A percentile compares a stretch with the other conserved stretches of the same genome.
Conservation (phyloP, 2,329 filamentous ascomycete genomes). For the Beauveria sp. region DNA sequence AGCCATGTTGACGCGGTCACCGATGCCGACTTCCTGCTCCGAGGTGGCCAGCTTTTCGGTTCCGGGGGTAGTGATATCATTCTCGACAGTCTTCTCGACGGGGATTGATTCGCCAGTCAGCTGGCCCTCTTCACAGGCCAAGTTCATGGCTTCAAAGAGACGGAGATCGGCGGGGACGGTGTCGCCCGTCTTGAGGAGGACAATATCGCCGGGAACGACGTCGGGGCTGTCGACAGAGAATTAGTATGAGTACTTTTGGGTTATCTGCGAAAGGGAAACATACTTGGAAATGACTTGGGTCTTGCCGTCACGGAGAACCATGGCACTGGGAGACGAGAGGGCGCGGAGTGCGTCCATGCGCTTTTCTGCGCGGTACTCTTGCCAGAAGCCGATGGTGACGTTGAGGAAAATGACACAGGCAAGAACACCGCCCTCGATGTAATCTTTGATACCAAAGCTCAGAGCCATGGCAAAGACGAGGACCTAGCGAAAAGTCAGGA, state of each 20-base stretch:
- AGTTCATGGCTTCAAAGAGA: slow-evolving; percentile 66
- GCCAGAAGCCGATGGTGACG: slow-evolving; percentile 59
- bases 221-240: slow-evolving; percentile 36
- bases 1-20: slow-evolving; percentile 66
- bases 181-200: slow-evolving; percentile 62
- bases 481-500: slow-evolving; percentile 40
- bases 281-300: slow-evolving; percentile 51
- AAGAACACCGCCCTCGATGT: slow-evolving; percentile 60
- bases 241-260: slow-evolving; percentile 13
- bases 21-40: slow-evolving; percentile 53
- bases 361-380: slow-evolving; percentile 58
- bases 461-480: slow-evolving; percentile 70
- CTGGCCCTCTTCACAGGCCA: slow-evolving; percentile 70
- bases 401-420: slow-evolving; percentile 62
- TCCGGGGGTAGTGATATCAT: slow-evolving; percentile 35
- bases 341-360: slow-evolving; percentile 57
- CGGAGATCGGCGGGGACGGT: slow-evolving; percentile 68
- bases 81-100: slow-evolving; percentile 56
- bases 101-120: slow-evolving; percentile 71
- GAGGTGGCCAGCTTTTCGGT: slow-evolving; percentile 37
- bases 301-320: slow-evolving; percentile 52
- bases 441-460: slow-evolving; percentile 59
- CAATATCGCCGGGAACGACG: slow-evolving; percentile 65
- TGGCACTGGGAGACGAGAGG: slow-evolving; percentile 56
- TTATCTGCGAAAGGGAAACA: slow-evolving; percentile 20